These are phyloP conservation scores for Arthrobotrys entomopaga DNA, from an alignment of 2,329 filamentous ascomycete species.

Conservation along the genomic window DNA sequence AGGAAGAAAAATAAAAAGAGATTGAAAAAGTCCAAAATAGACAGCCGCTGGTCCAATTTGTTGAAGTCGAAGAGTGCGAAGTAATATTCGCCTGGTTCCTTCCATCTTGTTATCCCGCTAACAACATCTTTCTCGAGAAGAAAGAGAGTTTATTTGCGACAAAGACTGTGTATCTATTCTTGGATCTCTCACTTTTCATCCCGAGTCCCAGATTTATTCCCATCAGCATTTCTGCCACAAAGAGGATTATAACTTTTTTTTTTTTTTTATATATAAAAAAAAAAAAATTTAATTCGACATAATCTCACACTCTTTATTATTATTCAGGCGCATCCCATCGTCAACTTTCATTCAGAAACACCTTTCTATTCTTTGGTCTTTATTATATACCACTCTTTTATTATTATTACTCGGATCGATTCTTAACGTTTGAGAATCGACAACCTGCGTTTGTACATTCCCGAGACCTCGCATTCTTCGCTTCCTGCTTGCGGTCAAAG, in stretches of 20 bases:
- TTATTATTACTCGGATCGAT: slow-evolving; percentile 24
- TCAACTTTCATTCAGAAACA: slow-evolving; percentile 41
- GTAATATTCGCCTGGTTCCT: slow-evolving; percentile 42
- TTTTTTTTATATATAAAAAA: too few relatives aligned
- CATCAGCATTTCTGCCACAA: slow-evolving; percentile 30
- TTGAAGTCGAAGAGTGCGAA: slow-evolving; percentile 48
- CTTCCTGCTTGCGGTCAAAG: slow-evolving; percentile 55
- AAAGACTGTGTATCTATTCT: slow-evolving; percentile 47
- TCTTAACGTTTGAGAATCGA: slow-evolving; percentile 54
- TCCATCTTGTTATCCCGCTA: slow-evolving; percentile 37
- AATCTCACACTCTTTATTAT: slow-evolving; percentile 52
- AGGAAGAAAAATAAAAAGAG: too few relatives aligned
- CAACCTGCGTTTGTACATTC: slow-evolving; percentile 54
- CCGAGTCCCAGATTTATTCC: slow-evolving; percentile 10
- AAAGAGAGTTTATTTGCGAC: slow-evolving; percentile 42
- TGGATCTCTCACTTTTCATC: slow-evolving; percentile 29
- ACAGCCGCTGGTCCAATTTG: slow-evolving; percentile 14
- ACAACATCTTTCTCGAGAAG: slow-evolving; percentile 44
- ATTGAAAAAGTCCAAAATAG: background rate
- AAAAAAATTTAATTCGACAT: slow-evolving; percentile 39
- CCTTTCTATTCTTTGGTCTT: slow-evolving; percentile 30
- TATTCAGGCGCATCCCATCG: slow-evolving; percentile 1
- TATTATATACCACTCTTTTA: background rate
- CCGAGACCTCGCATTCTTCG: slow-evolving; percentile 55
- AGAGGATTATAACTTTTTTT: too few relatives aligned